Base-by-base conservation (phyloP, 331 rosid genomes). In the Spiraea crenata region DNA sequence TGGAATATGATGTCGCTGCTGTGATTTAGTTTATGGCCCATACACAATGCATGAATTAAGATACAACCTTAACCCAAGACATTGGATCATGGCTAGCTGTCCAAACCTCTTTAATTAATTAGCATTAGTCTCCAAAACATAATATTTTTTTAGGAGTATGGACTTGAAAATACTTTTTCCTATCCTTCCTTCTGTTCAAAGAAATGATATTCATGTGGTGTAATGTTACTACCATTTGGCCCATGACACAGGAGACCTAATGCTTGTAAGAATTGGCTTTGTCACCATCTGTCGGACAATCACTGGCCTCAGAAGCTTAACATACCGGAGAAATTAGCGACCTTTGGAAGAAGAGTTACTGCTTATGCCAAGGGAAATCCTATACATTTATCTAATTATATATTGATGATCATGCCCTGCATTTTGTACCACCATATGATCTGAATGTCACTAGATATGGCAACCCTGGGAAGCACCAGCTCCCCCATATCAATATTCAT, bases 401-500 rank as follows among this genome's bases (percentile, higher is more conserved):
- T 2, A 25, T 25, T 25, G 31, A 1, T 0, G 31, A 25, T 25
- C 31, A 25, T 25, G 31, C 76, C 74, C 79, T 73, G 69, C 72
- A 66, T 63, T 74, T 57, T 59, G 64, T 75, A 76, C 71, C 17
- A 19, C n/a, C 60, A 81, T 63, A 65, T 78, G 82, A 78, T 78
- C 80, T 65, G 70, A 68, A 69, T 69, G 67, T 67, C 69, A 79
- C 61, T 68, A 77, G 79, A 79, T 47, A 71, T 66, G 73, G 74
- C 57, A 70, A 57, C 68, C 57, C 52, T 73, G 54, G 55, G 69
- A 70, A 73, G 84, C 84, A 78, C 78, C 63, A 76, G 65, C 73
- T 63, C 82, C 81, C 68, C 54, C n/a, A 25, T 25, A 76, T 83
- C 50, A 56, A 69, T 55, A 72, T 82, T 81, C 69, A 80, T 82